These are phyloP conservation scores for Vanrija humicola DNA, from an alignment of 1,284 basidiomycete genomes.

Conservation along the genomic window DNA sequence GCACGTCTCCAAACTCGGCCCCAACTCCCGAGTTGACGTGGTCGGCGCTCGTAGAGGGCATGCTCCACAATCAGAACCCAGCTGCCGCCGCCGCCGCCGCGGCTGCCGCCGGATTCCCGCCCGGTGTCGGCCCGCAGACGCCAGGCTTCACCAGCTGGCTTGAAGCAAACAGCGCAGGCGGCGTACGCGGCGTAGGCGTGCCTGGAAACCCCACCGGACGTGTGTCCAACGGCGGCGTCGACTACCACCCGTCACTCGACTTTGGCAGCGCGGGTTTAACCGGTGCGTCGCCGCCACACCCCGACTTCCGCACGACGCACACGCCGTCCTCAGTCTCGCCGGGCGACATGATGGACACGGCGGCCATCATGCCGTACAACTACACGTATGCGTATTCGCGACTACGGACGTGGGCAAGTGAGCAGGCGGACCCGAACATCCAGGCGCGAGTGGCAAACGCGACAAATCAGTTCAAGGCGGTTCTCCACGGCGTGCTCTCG, in stretches of 20 bases:
- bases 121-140: too few relatives aligned
- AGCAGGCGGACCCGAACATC: slow-evolving; percentile 5
- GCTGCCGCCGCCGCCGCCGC: too few relatives aligned
- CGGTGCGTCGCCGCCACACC: not conserved
- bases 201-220: too few relatives aligned
- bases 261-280: too few relatives aligned
- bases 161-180: too few relatives aligned
- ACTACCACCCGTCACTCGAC: too few relatives aligned
- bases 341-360: not conserved
- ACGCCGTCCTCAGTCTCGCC: not conserved
- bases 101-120: too few relatives aligned
- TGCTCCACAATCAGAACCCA: slow-evolving; percentile 3
- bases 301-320: not conserved
- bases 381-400: slow-evolving; percentile 20
- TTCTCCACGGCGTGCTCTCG: slow-evolving; percentile 15
- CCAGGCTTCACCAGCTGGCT: too few relatives aligned
- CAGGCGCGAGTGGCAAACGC: slow-evolving; percentile 7
- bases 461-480: slow-evolving; percentile 17
- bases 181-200: too few relatives aligned
- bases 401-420: slow-evolving; percentile 9
- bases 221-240: too few relatives aligned
- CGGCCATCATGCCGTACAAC: not conserved
- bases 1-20: not conserved
- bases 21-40: slow-evolving; percentile 10
- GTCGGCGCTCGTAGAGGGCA: slow-evolving; percentile 18